Evolutionary conservation across 2,329 filamentous ascomycete genomes (phyloP), one percentile per base, ranked within the genome.

Genomic region (Monosporascus sp.): DNA sequence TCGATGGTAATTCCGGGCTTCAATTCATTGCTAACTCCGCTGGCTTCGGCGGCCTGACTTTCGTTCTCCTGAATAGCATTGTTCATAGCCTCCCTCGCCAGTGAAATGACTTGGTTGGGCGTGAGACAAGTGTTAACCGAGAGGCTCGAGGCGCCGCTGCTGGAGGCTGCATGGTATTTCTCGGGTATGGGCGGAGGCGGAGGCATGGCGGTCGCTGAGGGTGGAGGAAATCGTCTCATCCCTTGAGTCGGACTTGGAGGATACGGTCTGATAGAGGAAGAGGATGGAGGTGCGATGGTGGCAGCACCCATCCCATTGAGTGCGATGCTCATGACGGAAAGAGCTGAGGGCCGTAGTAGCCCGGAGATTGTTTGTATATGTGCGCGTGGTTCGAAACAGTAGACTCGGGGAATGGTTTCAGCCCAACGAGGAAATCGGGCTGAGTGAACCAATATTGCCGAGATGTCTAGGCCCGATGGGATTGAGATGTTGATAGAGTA

Each of bases 1-100:
- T 92, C 87, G 62, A 93, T 86, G 34, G 89, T 92, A 54, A 91
- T 82, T 55, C 89, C 88, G 1, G 85, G 83, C 65, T 85, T 84
- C 47, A 86, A 72, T 45, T 82, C 82, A 67, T 73, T 83, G 65
- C 78, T 83, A 59, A 83, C 77, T 56, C 79, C 77, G 56, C 78
- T 80, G 44, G 79, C 80, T 59, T 85, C 83, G 51, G 82, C 81
- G 7, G 78, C 81, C 66, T 87, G 84, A 49, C 76, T 81, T 62
- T 79, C 78, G 60, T 87, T 85, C 66, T 86, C 86, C 61, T 85
- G 79, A 54, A 87, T 74, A 52, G 87, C 86, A 62, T 77, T 79
- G 57, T 80, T 79, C 80, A 90, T 87, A 45, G 85, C 84, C 62
- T 87, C 83, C 60, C 80, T 80, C 37, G 84, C 84, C 48, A 88